These are phyloP conservation scores for Arthonia radiata DNA, from an alignment of 495 filamentous ascomycete genomes.

Conservation along the genomic window DNA sequence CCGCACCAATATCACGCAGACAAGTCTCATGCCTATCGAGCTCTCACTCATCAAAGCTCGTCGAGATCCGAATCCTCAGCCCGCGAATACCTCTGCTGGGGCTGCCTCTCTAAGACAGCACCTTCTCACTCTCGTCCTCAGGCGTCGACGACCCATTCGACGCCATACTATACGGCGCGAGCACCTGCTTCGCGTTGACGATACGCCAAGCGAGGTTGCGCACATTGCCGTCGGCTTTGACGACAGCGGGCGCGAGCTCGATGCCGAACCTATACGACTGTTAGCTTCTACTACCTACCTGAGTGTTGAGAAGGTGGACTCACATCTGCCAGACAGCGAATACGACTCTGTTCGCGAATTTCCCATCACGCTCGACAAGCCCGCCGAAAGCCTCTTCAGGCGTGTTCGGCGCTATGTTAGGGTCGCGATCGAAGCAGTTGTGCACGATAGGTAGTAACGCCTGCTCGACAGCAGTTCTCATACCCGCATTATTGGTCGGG, in stretches of 20 bases:
- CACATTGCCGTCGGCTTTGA: constrained; percentile 78
- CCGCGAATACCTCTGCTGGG: no score
- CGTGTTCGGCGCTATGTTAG: constrained; percentile 66
- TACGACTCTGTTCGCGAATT: constrained; percentile 68
- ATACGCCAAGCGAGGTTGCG: constrained; percentile 84
- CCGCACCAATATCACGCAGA: no score
- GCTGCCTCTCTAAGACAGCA: no score
- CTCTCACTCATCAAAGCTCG: no score
- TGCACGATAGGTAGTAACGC: constrained; percentile 58
- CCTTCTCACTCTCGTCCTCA: no score
- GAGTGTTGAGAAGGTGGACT: constrained; percentile 4
- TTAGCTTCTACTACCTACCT: constrained; percentile 3
- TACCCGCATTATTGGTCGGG: constrained; percentile 21
- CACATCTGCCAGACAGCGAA: constrained; percentile 88
- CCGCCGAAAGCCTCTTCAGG: constrained; percentile 62
- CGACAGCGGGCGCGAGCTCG: constrained; percentile 81
- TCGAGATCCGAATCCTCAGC: no score
- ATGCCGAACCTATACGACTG: constrained; percentile 59
- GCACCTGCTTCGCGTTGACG: constrained; percentile 78
- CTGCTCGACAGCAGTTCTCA: constrained; percentile 38
- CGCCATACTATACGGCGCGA: no score
- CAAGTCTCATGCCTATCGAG: no score
- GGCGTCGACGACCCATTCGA: no score
- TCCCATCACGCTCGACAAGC: constrained; percentile 60
- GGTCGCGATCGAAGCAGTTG: constrained; percentile 82